Base-by-base conservation (phyloP, 352 stramenopile species). In the Globisporangium carolinianum region DNA sequence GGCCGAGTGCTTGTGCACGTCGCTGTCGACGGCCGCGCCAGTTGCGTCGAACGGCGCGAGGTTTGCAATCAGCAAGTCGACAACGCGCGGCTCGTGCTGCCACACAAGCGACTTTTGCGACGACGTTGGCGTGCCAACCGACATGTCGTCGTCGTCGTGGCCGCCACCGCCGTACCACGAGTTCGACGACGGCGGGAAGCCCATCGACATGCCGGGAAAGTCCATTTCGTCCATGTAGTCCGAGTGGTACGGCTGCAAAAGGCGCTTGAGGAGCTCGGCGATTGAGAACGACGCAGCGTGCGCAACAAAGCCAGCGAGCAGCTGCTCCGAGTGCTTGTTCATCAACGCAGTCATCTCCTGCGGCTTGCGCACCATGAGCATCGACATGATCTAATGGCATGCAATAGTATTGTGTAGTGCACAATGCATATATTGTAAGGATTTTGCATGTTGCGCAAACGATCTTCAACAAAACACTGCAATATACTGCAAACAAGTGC, bases 191-290 rank as follows among this genome's bases (percentile, higher is more conserved):
- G 78, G 72, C 12, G 82, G 76, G 58, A 87, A 89, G 18, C 72
- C 76, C 52, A 89, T 77, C n/a, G 75, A 81, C 70, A 88, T 87
- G 37, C 80, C 82, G 0, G 82, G 78, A 51, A 92, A 94, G 49
- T 94, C 84, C 80, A 94, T 90, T 53, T 91, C 84, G 65, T 92
- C 84, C 78, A 91, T 84, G 63, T 87, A 91, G 59, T 94, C 83
- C 11, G 73, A 76, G 51, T 92, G 84, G 50, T 91, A 91, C 6
- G 85, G 85, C 65, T 94, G 85, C 46, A 94, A 66, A 55, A 94
- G 61, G 5, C 83, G 75, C 68, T 94, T 94, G 51, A 91, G 71
- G 60, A 94, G 67, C 68, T 94, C 83, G 2, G 85, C 69, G 47
- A 94, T 70, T 15, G 83, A 93, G 64, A 90, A 94, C 62, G 76